A percentile compares a stretch with the other conserved stretches of the same genome.
These are phyloP conservation scores for Malassezia brasiliensis DNA, from an alignment of 1,284 basidiomycete species.

Conservation along the genomic window DNA sequence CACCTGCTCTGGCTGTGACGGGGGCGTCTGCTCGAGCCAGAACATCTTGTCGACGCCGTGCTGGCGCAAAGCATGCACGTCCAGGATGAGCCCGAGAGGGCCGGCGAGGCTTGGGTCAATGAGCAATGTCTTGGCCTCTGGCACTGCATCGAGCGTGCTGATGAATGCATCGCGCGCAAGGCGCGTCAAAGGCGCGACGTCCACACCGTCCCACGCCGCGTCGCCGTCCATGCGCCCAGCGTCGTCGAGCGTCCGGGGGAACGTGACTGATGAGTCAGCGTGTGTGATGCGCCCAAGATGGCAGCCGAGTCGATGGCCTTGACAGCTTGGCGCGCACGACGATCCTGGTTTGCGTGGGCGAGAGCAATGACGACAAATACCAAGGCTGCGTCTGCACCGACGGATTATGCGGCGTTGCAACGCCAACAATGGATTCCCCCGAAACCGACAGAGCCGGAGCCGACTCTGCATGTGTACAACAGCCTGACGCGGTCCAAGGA, in stretches of 20 bases:
- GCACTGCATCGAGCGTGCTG: conserved; percentile 28
- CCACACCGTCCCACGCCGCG: conserved; percentile 5
- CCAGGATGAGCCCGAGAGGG: conserved; percentile 81
- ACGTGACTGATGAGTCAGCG: conserved; percentile 3
- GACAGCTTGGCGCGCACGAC: neutral
- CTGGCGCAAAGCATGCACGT: conserved; percentile 84
- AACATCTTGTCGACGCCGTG: conserved; percentile 99
- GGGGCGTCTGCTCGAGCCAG: conserved; percentile 65
- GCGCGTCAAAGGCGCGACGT: conserved; percentile 17
- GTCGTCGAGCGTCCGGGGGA: neutral
- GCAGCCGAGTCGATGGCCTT: conserved; percentile 1
- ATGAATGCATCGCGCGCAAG: conserved; percentile 27
- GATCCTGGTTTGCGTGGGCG: neutral
- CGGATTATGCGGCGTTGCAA: neutral
- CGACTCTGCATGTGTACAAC: conserved; percentile 74
- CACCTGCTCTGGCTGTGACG: conserved; percentile 20
- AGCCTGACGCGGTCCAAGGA: conserved; percentile 79
- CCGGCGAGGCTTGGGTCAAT: conserved; percentile 79
- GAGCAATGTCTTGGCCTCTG: conserved; percentile 73
- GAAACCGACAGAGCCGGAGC: conserved; percentile 28
- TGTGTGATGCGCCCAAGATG: neutral
- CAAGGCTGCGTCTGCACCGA: neutral
- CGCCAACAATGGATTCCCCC: conserved; percentile 3
- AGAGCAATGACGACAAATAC: neutral
- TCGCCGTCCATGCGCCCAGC: neutral